Base-by-base conservation (phyloP, 2,329 filamentous ascomycete species). In the Myotisia sp. region DNA sequence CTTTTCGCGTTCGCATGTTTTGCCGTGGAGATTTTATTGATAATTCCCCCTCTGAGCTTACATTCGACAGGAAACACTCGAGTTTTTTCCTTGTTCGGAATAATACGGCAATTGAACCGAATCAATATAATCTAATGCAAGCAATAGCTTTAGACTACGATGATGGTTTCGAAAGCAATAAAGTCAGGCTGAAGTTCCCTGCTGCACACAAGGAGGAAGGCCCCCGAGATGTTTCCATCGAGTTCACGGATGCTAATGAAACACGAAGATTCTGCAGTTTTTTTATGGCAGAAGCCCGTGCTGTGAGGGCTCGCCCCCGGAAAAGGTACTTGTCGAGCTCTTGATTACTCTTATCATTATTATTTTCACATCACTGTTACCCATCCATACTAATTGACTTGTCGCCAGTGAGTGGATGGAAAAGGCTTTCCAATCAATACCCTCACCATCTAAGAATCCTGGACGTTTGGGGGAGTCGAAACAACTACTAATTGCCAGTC, bases 401-500 rank as follows among this genome's bases (percentile, higher is more conserved):
- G 13, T 21, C 42, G 36, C 29, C 23, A 59, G 56, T 22, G 36
- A 42, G 10, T 54, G 48, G 46, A 53, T 60, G 50, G 45, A 57
- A 22, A 47, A 45, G 8, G 38, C 43, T 5, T 59, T 59, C 36
- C 37, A 37, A 22, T 45, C 21, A 23, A 23, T n/a, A 10, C n/a
- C 33, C n/a, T 9, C 26, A 8, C 26, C 5, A 17, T 7, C 10
- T 8, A 18, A 4, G 10, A 23, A 20, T 17, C 13, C 26, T 6
- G 20, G 7, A 10, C 7, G 3, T 12, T 16, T 16, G 1, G 20
- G n/a, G 29, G n/a, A 20, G 14, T 12, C 20, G 7, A 32, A 7
- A 22, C 5, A 13, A 23, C 5, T 20, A 1, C 8, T 13, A 16
- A 3, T 10, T 23, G 17, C 6, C 8, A 14, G 20, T 12, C 14